Conservation (phyloP, 2,329 filamentous ascomycete species). For the Verticillium isaacii region DNA sequence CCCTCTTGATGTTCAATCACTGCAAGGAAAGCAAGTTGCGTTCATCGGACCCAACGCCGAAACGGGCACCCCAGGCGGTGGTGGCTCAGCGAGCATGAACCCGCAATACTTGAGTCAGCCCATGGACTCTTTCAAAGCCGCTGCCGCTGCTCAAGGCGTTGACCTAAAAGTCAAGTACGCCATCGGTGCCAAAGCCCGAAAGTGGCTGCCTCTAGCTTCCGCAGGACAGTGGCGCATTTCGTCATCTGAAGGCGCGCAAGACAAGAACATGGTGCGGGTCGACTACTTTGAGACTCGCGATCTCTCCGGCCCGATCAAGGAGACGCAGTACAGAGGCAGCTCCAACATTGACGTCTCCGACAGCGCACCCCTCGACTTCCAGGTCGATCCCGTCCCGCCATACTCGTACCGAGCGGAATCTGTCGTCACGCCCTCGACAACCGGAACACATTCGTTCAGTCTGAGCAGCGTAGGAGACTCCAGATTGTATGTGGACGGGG, state of each 20-base stretch:
- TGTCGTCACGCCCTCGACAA: slow-evolving; percentile 17
- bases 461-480: slow-evolving; percentile 13
- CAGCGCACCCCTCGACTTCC: not conserved
- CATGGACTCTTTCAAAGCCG: slow-evolving; percentile 4
- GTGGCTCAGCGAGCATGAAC: slow-evolving; percentile 16
- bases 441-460: slow-evolving; percentile 22
- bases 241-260: not conserved
- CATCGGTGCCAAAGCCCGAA: not conserved
- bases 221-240: not conserved
- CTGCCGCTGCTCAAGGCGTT: not conserved
- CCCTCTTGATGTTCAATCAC: not conserved
- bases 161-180: slow-evolving; percentile 5
- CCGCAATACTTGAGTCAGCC: slow-evolving; percentile 15
- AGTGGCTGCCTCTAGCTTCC: not conserved
- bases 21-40: not conserved
- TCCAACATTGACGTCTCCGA: not conserved
- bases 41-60: slow-evolving; percentile 9
- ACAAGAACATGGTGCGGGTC: not conserved
- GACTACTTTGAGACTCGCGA: not conserved
- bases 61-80: slow-evolving; percentile 13
- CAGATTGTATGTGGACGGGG: slow-evolving; percentile 25
- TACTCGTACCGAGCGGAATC: not conserved
- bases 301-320: not conserved
- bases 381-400: not conserved
- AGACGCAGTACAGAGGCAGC: not conserved